Conservation (phyloP, 2,329 filamentous ascomycete species). For the Sclerotinia glacialis region DNA sequence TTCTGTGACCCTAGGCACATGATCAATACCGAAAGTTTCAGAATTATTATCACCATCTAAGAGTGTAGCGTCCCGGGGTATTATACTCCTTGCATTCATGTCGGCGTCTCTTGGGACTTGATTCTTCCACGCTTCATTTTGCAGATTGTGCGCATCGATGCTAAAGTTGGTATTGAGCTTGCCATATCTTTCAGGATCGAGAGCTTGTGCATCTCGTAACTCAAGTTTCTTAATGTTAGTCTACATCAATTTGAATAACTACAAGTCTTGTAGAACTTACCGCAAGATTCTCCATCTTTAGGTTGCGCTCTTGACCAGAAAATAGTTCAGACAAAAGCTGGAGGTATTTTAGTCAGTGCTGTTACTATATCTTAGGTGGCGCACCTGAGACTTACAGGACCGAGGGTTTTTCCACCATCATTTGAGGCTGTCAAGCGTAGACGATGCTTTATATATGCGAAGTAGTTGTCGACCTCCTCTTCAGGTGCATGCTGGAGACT, state of each 20-base stretch:
- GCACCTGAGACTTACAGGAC: neutral
- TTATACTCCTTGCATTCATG: too few relatives aligned
- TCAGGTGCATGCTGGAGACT: neutral
- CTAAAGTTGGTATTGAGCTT: neutral
- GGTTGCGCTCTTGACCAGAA: neutral
- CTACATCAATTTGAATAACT: neutral
- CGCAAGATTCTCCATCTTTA: neutral
- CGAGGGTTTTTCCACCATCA: neutral
- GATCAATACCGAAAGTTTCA: neutral
- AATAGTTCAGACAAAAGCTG: neutral
- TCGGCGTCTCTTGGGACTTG: neutral
- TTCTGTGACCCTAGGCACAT: neutral
- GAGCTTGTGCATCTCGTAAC: neutral
- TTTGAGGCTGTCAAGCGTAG: neutral
- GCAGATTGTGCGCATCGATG: neutral
- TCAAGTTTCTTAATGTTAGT: neutral
- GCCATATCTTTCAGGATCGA: neutral
- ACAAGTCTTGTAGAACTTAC: neutral
- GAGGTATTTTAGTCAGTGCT: neutral
- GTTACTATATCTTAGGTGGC: neutral
- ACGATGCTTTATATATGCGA: neutral
- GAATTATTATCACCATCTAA: neutral
- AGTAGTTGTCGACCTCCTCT: neutral
- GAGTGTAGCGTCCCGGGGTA: too few relatives aligned
- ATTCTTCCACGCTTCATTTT: neutral